These are phyloP conservation scores for Colletotrichum chrysophilum DNA, from an alignment of 2,329 filamentous ascomycete genomes.

Conservation along the genomic window DNA sequence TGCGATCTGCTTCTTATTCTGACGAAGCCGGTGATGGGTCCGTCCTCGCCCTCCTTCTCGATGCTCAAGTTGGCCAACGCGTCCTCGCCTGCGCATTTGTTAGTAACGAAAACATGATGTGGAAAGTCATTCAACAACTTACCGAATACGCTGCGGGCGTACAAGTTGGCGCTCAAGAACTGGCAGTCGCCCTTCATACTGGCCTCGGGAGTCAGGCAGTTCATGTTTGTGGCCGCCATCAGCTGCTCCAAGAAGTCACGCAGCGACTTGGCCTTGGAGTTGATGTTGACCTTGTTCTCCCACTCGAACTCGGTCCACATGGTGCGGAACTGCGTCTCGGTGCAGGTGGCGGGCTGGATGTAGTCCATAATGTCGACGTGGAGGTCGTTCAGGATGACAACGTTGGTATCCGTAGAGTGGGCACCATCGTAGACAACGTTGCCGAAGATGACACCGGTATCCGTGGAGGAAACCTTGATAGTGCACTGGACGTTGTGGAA, in stretches of 20 bases:
- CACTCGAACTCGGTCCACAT: slow-evolving; percentile 99
- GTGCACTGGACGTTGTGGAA: slow-evolving; percentile 99
- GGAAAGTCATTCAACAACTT: slow-evolving; percentile 48
- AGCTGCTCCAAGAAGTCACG: slow-evolving; percentile 91
- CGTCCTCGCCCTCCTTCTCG: slow-evolving; percentile 94
- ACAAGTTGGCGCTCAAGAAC: slow-evolving; percentile 95
- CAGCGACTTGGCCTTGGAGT: slow-evolving; percentile 91
- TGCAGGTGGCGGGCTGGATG: slow-evolving; percentile 95
- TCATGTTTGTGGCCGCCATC: slow-evolving; percentile 99
- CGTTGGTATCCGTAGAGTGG: slow-evolving; percentile 90
- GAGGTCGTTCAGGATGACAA: slow-evolving; percentile 97
- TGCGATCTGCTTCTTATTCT: slow-evolving; percentile 97
- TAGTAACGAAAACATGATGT: slow-evolving; percentile 24
- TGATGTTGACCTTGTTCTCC: slow-evolving; percentile 99
- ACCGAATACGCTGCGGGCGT: slow-evolving; percentile 98
- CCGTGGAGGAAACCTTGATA: slow-evolving; percentile 97
- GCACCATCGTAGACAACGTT: slow-evolving; percentile 98
- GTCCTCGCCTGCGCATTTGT: slow-evolving; percentile 78
- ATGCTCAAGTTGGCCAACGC: slow-evolving; percentile 96
- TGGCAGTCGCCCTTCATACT: slow-evolving; percentile 97
- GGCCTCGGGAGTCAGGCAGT: slow-evolving; percentile 93
- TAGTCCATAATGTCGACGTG: slow-evolving; percentile 99
- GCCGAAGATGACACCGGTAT: slow-evolving; percentile 98
- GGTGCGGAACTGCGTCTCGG: slow-evolving; percentile 97
- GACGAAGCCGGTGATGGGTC: slow-evolving; percentile 95